phyloP scores from a whole-genome alignment of 2,329 filamentous ascomycete species.

The Colletotrichum camelliae region DNA sequence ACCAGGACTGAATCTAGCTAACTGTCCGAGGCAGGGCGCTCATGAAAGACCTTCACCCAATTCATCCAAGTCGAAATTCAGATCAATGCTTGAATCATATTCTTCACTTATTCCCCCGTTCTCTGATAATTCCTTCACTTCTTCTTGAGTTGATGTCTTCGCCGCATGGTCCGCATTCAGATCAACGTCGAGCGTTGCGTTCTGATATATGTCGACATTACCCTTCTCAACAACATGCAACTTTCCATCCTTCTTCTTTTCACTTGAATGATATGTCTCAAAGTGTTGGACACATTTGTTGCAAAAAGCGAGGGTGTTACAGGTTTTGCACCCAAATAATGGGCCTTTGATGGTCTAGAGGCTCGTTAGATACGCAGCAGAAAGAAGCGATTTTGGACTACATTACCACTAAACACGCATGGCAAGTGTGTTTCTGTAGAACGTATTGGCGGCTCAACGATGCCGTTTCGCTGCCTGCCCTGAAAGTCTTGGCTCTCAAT shows the following conservation, averaged over 20 bases:
- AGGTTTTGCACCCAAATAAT: neutral
- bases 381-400: neutral
- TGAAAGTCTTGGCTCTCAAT: neutral
- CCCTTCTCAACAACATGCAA: neutral
- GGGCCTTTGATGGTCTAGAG: neutral
- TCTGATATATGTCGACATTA: fast-evolving
- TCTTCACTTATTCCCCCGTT: neutral
- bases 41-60: neutral
- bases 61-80: neutral
- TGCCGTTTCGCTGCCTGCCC: neutral
- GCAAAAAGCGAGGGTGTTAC: neutral
- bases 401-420: neutral
- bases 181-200: neutral
- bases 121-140: neutral
- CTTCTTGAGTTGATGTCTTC: neutral
- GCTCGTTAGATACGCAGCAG: neutral
- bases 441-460: neutral
- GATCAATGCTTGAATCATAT: neutral
- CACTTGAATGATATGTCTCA: neutral
- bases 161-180: neutral
- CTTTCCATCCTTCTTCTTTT: neutral
- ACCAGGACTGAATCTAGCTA: neutral
- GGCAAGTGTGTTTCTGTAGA: neutral
- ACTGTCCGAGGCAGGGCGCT: neutral
- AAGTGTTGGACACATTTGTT: neutral